Percentiles rank a stretch among this genome's conserved stretches.
Conservation (phyloP, 768 basidiomycete genomes). For the Neoboletus magnificus region DNA sequence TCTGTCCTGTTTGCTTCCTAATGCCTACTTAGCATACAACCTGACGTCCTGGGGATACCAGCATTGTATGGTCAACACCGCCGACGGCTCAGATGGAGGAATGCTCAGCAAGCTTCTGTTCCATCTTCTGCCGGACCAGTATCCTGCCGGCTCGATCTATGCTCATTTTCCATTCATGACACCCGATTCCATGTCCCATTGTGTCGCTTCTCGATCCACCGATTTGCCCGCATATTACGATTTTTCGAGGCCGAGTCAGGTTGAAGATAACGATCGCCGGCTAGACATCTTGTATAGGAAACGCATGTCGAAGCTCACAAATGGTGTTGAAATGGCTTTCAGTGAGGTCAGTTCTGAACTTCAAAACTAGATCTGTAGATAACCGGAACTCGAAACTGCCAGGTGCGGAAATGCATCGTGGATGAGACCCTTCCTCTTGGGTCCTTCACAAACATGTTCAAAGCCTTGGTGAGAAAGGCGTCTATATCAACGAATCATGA, state of each 20-base stretch:
- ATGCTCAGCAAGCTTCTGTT: slow-evolving; percentile 72
- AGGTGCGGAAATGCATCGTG: slow-evolving; percentile 16
- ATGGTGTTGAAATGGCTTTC: background rate
- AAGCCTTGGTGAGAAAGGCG: slow-evolving; percentile 6
- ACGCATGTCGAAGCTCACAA: slow-evolving; percentile 20
- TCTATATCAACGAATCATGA: slow-evolving; percentile 2
- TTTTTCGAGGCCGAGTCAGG: slow-evolving; percentile 50
- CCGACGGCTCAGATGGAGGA: slow-evolving; percentile 74
- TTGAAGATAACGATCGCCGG: background rate
- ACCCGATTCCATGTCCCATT: slow-evolving; percentile 44
- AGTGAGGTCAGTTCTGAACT: slow-evolving; percentile 11
- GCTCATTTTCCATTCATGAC: slow-evolving; percentile 81
- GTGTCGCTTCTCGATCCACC: slow-evolving; percentile 36
- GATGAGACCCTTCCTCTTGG: slow-evolving; percentile 9
- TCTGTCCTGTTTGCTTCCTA: background rate
- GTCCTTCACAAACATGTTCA: slow-evolving; percentile 11
- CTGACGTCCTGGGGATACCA: slow-evolving; percentile 78
- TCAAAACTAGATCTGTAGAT: background rate
- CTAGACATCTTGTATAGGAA: slow-evolving; percentile 6
- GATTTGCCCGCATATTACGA: slow-evolving; percentile 45
- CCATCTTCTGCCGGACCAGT: slow-evolving; percentile 66
- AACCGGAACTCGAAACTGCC: background rate
- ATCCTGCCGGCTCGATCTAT: slow-evolving; percentile 60
- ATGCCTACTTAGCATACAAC: slow-evolving; percentile 53
- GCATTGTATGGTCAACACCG: slow-evolving; percentile 59